Conservation (phyloP, 495 filamentous ascomycete genomes). For the Hyaloscypha finlandica region DNA sequence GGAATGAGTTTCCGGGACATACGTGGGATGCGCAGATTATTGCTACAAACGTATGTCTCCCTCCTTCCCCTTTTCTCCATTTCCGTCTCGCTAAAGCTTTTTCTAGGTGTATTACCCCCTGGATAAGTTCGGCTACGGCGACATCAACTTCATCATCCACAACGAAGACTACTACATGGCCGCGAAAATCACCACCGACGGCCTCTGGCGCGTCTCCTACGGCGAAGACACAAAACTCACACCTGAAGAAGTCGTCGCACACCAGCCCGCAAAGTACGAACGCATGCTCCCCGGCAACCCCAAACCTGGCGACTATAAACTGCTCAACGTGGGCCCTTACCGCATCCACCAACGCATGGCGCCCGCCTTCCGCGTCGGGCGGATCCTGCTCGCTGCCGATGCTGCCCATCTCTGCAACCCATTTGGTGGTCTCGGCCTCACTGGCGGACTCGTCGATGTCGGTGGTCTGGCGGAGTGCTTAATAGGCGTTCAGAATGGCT, state of each 20-base stretch:
- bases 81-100: background rate
- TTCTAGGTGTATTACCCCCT: slow-evolving; percentile 58
- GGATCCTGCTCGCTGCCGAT: slow-evolving; percentile 58
- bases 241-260: slow-evolving; percentile 50
- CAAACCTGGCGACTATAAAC: slow-evolving; percentile 55
- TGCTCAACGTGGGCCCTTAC: slow-evolving; percentile 59
- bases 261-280: slow-evolving; percentile 55
- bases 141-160: slow-evolving; percentile 61
- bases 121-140: slow-evolving; percentile 52
- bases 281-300: slow-evolving; percentile 59
- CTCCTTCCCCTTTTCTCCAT: slow-evolving; percentile 2
- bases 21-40: slow-evolving; percentile 62
- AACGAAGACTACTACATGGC: slow-evolving; percentile 64
- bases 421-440: slow-evolving; percentile 61
- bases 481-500: slow-evolving; percentile 54
- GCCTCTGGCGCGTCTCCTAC: slow-evolving; percentile 62
- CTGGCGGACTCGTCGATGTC: slow-evolving; percentile 61
- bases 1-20: slow-evolving; percentile 58
- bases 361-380: slow-evolving; percentile 53
- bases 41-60: slow-evolving; percentile 56
- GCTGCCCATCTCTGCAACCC: slow-evolving; percentile 60
- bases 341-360: slow-evolving; percentile 64
- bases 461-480: slow-evolving; percentile 60
- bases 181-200: slow-evolving; percentile 56
- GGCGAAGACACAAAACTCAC: slow-evolving; percentile 53